Conservation (phyloP, 2,329 filamentous ascomycete genomes). For the Xylaria sp. region DNA sequence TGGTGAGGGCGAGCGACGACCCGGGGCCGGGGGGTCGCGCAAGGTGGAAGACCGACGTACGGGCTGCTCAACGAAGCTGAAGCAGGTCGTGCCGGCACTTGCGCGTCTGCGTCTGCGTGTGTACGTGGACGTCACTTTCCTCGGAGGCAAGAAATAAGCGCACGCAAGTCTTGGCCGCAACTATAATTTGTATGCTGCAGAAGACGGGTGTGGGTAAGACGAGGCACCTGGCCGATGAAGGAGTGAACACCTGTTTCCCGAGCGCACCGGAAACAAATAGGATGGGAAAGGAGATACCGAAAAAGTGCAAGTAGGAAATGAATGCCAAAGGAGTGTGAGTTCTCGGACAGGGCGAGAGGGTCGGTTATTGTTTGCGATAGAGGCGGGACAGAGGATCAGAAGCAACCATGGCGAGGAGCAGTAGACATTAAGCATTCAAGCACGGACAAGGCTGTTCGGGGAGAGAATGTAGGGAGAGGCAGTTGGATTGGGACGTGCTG, state of each 20-base stretch:
- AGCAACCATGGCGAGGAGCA: not conserved
- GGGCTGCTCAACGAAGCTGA: conserved; percentile 10
- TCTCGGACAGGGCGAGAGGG: conserved; percentile 8
- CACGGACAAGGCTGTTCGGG: conserved; percentile 5
- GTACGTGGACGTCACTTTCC: conserved; percentile 16
- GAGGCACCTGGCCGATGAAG: conserved; percentile 14
- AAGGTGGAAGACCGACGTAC: not conserved
- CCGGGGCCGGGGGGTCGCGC: not conserved
- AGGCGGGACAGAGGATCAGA: not conserved
- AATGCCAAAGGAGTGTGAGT: conserved; percentile 18
- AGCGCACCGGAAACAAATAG: not conserved
- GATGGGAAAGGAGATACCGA: not conserved
- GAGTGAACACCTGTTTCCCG: not conserved
- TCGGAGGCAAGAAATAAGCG: conserved; percentile 8
- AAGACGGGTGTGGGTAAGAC: not conserved
- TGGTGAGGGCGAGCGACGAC: not conserved
- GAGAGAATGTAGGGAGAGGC: conserved; percentile 24
- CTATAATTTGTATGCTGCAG: not conserved
- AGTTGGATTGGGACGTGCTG: conserved; percentile 16
- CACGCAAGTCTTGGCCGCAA: conserved; percentile 7
- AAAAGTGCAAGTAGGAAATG: not conserved
- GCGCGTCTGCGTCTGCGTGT: conserved; percentile 19
- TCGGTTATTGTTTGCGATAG: not conserved
- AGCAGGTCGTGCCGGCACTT: conserved; percentile 13
- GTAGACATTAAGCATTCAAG: not conserved